These are phyloP conservation scores for Ilex asprella DNA, from an alignment of 257 asterid genomes.

Conservation along the genomic window DNA sequence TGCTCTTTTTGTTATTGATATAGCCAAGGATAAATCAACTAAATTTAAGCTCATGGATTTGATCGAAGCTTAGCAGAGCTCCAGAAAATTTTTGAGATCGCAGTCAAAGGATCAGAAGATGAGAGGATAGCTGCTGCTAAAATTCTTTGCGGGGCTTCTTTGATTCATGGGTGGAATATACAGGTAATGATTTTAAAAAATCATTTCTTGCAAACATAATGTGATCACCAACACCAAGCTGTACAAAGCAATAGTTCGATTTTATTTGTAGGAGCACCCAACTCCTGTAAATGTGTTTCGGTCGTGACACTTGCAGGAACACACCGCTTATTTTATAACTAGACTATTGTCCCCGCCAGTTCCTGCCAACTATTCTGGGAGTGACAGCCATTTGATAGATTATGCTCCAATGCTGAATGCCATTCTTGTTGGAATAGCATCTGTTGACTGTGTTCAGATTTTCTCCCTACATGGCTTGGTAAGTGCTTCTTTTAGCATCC, in stretches of 20 bases:
- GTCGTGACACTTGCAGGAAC: constrained; percentile 61
- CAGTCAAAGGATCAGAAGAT: constrained; percentile 62
- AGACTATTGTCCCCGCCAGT: constrained; percentile 84
- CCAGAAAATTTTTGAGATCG: constrained; percentile 81
- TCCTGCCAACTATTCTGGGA: constrained; percentile 55
- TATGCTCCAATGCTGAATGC: constrained; percentile 84
- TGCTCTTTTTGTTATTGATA: constrained; percentile 28
- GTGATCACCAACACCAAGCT: background rate
- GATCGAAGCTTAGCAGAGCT: constrained; percentile 96
- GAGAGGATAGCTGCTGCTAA: constrained; percentile 86
- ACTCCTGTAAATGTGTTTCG: constrained; percentile 13
- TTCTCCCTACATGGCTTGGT: constrained; percentile 97
- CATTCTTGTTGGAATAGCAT: constrained; percentile 87
- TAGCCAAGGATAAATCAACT: constrained; percentile 61
- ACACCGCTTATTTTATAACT: constrained; percentile 67
- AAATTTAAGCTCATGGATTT: constrained; percentile 79
- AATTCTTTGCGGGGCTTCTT: constrained; percentile 84
- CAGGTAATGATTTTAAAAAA: constrained; percentile 47
- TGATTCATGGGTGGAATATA: constrained; percentile 77
- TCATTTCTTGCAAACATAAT: background rate
- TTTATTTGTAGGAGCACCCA: background rate
- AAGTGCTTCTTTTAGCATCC: constrained; percentile 9
- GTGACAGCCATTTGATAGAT: constrained; percentile 71
- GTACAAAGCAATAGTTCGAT: background rate
- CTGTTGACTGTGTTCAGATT: constrained; percentile 88